Evolutionary conservation across 768 basidiomycete species (phyloP).

Genomic region (Lactarius indigo): DNA sequence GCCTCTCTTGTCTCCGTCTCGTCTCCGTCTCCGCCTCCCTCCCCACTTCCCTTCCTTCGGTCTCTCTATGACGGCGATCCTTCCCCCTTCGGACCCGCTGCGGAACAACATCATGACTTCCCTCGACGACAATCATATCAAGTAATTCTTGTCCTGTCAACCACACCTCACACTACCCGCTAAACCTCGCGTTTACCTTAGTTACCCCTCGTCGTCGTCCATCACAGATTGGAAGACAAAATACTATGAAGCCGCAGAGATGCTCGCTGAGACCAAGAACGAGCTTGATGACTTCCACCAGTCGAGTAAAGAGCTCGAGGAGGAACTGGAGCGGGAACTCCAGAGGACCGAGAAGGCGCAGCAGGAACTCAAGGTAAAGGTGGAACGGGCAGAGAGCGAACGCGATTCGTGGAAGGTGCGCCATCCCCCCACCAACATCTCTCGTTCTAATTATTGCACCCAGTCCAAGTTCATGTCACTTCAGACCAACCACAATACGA

Average conservation of each 20-base stretch:
- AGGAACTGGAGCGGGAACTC: constrained; percentile 88
- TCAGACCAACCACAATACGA: constrained; percentile 88
- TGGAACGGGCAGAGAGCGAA: constrained; percentile 65
- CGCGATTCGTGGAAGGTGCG: constrained; percentile 92
- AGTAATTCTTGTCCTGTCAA: constrained; percentile 38
- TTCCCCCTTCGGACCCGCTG: constrained; percentile 56
- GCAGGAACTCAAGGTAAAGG: constrained; percentile 72
- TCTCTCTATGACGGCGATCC: constrained; percentile 57
- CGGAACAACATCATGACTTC: constrained; percentile 54
- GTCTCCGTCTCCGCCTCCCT: constrained; percentile 21
- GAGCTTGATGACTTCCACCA: constrained; percentile 87
- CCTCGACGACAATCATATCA: constrained; percentile 62
- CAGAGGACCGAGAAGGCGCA: constrained; percentile 84
- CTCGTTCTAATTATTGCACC: constrained; percentile 21
- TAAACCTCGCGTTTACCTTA: constrained; percentile 30
- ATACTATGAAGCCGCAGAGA: constrained; percentile 79
- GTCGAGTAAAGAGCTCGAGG: constrained; percentile 87
- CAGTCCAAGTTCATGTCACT: constrained; percentile 83
- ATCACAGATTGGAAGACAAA: constrained; percentile 70
- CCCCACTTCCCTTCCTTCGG: constrained; percentile 18
- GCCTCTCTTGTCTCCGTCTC: not conserved
- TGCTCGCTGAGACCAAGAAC: constrained; percentile 77
- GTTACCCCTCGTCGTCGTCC: constrained; percentile 47
- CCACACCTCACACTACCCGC: not conserved
- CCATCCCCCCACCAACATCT: constrained; percentile 13